Percentiles rank a stretch among this genome's conserved stretches.
Conservation (phyloP, 1,284 basidiomycete species). For the Porodaedalea pini region DNA sequence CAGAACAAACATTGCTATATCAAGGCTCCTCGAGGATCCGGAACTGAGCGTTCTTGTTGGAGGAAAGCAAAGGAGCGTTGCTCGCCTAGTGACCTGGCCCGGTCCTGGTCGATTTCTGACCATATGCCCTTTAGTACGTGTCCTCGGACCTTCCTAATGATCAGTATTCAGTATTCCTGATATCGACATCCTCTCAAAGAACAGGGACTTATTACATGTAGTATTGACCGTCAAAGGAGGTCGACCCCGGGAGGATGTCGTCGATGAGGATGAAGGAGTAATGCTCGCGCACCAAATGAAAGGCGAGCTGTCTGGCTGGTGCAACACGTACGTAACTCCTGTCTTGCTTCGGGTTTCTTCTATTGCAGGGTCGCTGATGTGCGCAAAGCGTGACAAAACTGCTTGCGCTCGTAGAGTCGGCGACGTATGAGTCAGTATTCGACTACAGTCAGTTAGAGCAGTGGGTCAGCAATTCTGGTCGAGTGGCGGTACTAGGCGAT, state of each 20-base stretch:
- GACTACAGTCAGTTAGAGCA: neutral
- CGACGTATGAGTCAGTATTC: neutral
- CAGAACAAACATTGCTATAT: neutral
- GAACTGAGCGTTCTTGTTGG: neutral
- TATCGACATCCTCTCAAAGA: neutral
- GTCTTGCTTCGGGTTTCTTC: neutral
- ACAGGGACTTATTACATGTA: neutral
- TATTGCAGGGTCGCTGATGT: too few species aligned
- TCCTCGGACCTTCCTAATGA: too few species aligned
- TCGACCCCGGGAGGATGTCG: neutral
- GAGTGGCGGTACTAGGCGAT: slow-evolving; percentile 3
- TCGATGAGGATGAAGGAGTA: neutral
- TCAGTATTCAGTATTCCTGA: neutral
- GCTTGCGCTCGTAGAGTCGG: neutral
- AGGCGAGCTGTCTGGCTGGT: slow-evolving; percentile 3
- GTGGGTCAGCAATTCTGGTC: slow-evolving; percentile 3
- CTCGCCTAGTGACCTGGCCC: neutral
- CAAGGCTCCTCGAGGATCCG: neutral
- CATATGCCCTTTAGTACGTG: slow-evolving; percentile 3
- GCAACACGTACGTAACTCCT: neutral
- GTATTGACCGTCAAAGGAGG: neutral
- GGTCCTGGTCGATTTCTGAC: slow-evolving; percentile 1
- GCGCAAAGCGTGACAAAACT: slow-evolving; percentile 3
- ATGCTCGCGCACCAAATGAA: neutral
- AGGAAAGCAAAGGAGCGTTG: too few species aligned